Evolutionary conservation across 2,329 filamentous ascomycete species (phyloP).

Genomic region (Xylaria sp.): DNA sequence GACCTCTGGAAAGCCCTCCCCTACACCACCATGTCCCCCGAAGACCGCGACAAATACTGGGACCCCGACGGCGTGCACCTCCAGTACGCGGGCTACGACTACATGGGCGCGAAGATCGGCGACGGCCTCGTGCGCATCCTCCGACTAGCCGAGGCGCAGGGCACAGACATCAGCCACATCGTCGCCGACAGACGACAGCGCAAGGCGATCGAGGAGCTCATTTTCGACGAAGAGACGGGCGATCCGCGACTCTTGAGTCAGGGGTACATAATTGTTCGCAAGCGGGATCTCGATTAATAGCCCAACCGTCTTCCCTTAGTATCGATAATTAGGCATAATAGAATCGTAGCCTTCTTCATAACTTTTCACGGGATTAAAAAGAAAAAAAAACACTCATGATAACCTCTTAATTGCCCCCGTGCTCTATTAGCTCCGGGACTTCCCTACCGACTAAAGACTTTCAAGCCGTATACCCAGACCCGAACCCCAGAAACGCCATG

Average conservation of each 20-base stretch:
- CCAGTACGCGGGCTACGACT: constrained; percentile 53
- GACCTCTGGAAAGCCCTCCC: constrained; percentile 53
- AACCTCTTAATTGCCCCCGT: too few relatives aligned
- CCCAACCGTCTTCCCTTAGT: too few relatives aligned
- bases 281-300: constrained; percentile 48
- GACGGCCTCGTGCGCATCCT: constrained; percentile 46
- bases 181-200: constrained; percentile 26
- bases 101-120: constrained; percentile 55
- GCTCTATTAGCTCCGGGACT: too few relatives aligned
- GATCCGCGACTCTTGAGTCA: constrained; percentile 42
- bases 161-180: constrained; percentile 30
- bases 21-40: constrained; percentile 44
- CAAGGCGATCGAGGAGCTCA: constrained; percentile 35
- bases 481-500: too few relatives aligned
- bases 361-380: too few relatives aligned
- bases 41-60: constrained; percentile 49
- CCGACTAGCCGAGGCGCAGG: constrained; percentile 30
- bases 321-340: too few relatives aligned
- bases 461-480: too few relatives aligned
- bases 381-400: too few relatives aligned
- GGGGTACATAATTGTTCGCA: constrained; percentile 51
- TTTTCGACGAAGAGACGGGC: constrained; percentile 47
- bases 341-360: too few relatives aligned
- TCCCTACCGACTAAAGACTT: too few relatives aligned
- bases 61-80: constrained; percentile 55